These are phyloP conservation scores for Sporothrix sp. DNA, from an alignment of 2,329 filamentous ascomycete species.

Conservation along the genomic window DNA sequence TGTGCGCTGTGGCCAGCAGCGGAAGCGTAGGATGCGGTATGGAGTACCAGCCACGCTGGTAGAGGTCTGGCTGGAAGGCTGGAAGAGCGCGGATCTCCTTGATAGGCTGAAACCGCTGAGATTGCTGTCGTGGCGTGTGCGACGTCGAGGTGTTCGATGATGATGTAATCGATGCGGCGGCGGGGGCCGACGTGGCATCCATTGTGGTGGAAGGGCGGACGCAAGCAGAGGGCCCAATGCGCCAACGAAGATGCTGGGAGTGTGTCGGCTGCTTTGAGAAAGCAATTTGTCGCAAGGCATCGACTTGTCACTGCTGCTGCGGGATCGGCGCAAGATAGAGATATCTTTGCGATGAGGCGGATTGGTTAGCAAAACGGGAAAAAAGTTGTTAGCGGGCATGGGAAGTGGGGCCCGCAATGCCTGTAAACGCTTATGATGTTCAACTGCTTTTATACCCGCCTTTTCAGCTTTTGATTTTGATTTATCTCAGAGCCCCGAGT, in stretches of 20 bases:
- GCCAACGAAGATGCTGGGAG: neutral
- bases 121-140: neutral
- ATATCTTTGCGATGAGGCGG: neutral
- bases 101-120: neutral
- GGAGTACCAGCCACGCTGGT: slow-evolving; percentile 74
- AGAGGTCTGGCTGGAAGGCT: slow-evolving; percentile 46
- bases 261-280: neutral
- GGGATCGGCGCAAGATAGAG: neutral
- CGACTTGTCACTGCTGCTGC: neutral
- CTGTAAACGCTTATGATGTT: too few relatives aligned
- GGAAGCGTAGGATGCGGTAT: slow-evolving; percentile 79
- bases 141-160: neutral
- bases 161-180: slow-evolving; percentile 5
- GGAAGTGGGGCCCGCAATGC: neutral
- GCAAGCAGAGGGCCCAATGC: neutral
- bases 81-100: slow-evolving; percentile 34
- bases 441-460: too few relatives aligned
- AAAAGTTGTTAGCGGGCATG: slow-evolving; percentile 10
- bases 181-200: slow-evolving; percentile 5
- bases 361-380: slow-evolving; percentile 4
- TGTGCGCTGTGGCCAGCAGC: slow-evolving; percentile 78
- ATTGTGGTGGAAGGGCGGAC: neutral
- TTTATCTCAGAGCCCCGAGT: too few relatives aligned
- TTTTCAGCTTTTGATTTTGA: too few relatives aligned
- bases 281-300: neutral